Base-by-base conservation (phyloP, 768 basidiomycete species). In the Leucocoprinus sp. region DNA sequence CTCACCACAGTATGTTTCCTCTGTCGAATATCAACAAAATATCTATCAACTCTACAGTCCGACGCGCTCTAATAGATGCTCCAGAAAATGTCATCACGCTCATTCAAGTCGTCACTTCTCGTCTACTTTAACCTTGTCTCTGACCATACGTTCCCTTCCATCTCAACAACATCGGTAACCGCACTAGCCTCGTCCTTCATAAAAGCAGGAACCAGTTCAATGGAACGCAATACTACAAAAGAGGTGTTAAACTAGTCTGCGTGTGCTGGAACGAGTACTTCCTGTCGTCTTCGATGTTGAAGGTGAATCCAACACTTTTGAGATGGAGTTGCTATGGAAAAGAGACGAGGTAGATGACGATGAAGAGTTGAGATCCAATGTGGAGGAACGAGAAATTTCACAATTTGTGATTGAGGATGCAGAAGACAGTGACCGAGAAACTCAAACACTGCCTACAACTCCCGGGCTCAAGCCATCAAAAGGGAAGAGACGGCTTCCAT, bases 361-460 rank as follows among this genome's bases (percentile, higher is more conserved):
- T 19, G 62, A 57, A 15, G 53, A 47, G 22, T 22, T 38, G 8
- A 54, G 39, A 4, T 51, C 54, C 22, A 54, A 55, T 19, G 66
- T 78, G 8, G 43, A 40, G 8, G 28, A 28, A n/a, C 27, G 28
- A 12, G 50, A 37, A 4, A 11, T 50, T 14, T 18, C 49, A 22
- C 91, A 93, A 57, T 95, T 95, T 60, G 86, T 93, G 12, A 92
- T 95, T 28, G 90, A 91, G 51, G 89, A 92, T 53, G 88, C 86
- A 14, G 84, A 86, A 2, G 59, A 67, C 26, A 68, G 64, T 44
- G 75, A 76, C 33, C 59, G 53, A 44, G 66, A 62, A 33, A 61
- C 69, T 23, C 63, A 62, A 26, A 38, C 48, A 18, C 49, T 51
- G 28, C 41, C 44, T 21, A 46, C 35, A 50, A 54, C 42, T 39